A percentile compares a stretch with the other conserved stretches of the same genome.
phyloP scores from a whole-genome alignment of 2,329 filamentous ascomycete species.

The Zymoseptoria passerinii region DNA sequence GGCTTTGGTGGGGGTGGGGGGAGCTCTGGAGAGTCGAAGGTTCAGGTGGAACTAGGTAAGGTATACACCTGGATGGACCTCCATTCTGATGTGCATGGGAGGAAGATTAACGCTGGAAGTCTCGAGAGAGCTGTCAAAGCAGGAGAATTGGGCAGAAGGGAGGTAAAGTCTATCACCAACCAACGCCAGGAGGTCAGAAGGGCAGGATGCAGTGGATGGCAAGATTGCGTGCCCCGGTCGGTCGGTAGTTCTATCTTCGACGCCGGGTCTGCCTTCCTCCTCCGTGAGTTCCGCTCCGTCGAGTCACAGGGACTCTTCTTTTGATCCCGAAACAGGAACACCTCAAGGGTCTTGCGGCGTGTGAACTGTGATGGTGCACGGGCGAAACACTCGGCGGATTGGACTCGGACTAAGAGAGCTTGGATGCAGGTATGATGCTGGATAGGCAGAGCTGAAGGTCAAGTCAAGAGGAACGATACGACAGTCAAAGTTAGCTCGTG shows the following conservation, averaged over 20 bases:
- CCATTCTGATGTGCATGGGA: background rate
- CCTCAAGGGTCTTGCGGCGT: background rate
- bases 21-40: background rate
- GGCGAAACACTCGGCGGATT: background rate
- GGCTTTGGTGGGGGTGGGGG: background rate
- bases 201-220: background rate
- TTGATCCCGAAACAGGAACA: background rate
- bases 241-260: background rate
- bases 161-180: background rate
- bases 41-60: background rate
- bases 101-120: background rate
- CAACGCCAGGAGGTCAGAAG: background rate
- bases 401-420: background rate
- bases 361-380: background rate
- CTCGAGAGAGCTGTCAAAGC: background rate
- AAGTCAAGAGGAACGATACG: background rate
- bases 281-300: background rate
- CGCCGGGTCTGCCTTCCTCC: too few species aligned
- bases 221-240: background rate
- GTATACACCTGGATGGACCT: background rate
- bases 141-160: background rate
- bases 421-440: background rate
- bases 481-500: background rate
- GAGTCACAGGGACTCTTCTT: background rate
- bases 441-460: background rate